Evolutionary conservation across 2,329 filamentous ascomycete genomes (phyloP).

Genomic region (Chaetoscypha palmicola): DNA sequence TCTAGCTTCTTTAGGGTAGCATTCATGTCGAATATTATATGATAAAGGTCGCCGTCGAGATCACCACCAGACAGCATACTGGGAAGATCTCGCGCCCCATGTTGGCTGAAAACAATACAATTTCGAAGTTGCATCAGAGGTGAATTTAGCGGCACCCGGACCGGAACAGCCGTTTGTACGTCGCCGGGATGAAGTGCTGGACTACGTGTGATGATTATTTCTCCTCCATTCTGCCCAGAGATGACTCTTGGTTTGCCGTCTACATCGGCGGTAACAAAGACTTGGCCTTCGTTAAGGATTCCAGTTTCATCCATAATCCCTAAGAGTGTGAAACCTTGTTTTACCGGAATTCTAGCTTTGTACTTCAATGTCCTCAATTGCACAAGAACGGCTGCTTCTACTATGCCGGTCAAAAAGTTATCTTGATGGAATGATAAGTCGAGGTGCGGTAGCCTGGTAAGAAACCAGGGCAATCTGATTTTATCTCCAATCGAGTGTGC

Average conservation of each 20-base stretch:
- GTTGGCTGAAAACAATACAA: conserved; percentile 70
- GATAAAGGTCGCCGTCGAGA: conserved; percentile 76
- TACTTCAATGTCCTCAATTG: conserved; percentile 72
- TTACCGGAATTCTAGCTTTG: conserved; percentile 66
- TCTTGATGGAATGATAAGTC: conserved; percentile 61
- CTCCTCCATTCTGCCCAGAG: conserved; percentile 14
- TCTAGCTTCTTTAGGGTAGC: conserved; percentile 37
- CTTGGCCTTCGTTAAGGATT: conserved; percentile 56
- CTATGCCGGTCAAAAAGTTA: conserved; percentile 57
- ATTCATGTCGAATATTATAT: conserved; percentile 63
- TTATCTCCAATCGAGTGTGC: conserved; percentile 52
- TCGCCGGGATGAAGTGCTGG: conserved; percentile 79
- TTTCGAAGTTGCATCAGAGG: conserved; percentile 59
- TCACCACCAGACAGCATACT: conserved; percentile 77
- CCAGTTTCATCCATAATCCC: conserved; percentile 80
- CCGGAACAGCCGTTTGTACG: conserved; percentile 57
- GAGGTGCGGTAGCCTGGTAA: conserved; percentile 50
- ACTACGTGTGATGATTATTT: conserved; percentile 59
- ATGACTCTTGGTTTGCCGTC: conserved; percentile 29
- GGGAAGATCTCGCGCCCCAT: conserved; percentile 67
- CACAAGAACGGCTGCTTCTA: conserved; percentile 64
- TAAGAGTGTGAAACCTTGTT: conserved; percentile 64
- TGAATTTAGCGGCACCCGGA: conserved; percentile 52
- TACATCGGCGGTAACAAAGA: conserved; percentile 53
- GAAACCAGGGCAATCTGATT: conserved; percentile 54